Evolutionary conservation across 352 stramenopile species (phyloP), one percentile per base, ranked within the genome.

Genomic region (Pythium rishiriense): DNA sequence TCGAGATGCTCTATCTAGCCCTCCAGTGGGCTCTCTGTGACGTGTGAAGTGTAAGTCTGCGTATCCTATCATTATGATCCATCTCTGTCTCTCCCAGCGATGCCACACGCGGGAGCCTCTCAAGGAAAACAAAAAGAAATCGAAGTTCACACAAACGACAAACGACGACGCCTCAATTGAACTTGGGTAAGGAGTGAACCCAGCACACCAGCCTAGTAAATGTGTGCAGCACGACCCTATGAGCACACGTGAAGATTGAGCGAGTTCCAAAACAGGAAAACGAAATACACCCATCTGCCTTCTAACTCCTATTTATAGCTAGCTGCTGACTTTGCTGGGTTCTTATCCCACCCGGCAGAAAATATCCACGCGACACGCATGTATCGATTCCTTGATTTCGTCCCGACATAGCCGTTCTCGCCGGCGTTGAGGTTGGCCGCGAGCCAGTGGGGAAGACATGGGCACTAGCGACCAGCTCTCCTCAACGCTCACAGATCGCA

Each of bases 41-140:
- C 17, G 58, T 52, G 28, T 29, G 22, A 29, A 55, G 56, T 62
- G 28, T 62, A 43, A 33, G 45, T 51, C 21, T 56, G 46, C 56
- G 56, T 63, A 48, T 63, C n/a, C 56, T 63, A 63, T 63, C 56
- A 63, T 63, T 56, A 63, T 63, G 37, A 52, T 67, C 52, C 39
- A 43, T 33, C 26, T 55, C 35, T 37, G 50, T 24, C 42, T 51
- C 37, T 25, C 24, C 26, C 17, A 19, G 43, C 37, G 37, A 43
- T 53, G 31, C 28, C 19, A 19, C 22, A 55, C 7, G 21, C 4
- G 31, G 26, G 26, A 43, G 48, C 29, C 48, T n/a, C n/a, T 42
- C 45, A 29, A 31, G n/a, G 21, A 33, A 55, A 55, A 41, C 43
- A 31, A 35, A 50, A 11, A 26, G 28, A 52, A 4, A 11, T n/a